Conservation (phyloP, 1,284 basidiomycete species). For the Rhodotorula sp. region DNA sequence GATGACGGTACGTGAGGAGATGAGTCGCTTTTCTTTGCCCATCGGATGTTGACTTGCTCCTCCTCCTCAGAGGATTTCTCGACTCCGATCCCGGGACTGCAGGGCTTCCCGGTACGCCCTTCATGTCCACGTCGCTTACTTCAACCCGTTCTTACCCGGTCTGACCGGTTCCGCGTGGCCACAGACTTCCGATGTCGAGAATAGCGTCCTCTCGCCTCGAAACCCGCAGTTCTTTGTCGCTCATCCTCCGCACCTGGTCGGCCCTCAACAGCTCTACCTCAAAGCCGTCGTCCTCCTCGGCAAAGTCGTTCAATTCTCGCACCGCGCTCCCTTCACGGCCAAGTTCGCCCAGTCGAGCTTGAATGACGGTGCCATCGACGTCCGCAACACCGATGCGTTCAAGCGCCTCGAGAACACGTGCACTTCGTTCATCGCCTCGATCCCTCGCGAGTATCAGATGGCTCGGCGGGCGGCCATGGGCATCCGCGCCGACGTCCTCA, state of each 20-base stretch:
- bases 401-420: constrained; percentile 38
- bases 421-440: constrained; percentile 39
- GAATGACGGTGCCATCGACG: constrained; percentile 7
- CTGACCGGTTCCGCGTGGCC: neutral
- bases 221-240: constrained; percentile 38
- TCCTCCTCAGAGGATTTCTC: constrained; percentile 31
- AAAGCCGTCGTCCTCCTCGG: constrained; percentile 42
- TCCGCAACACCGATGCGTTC: constrained; percentile 37
- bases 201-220: constrained; percentile 22
- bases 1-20: constrained; percentile 23
- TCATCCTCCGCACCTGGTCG: constrained; percentile 38
- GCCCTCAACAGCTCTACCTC: constrained; percentile 36
- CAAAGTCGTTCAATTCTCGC: constrained; percentile 34
- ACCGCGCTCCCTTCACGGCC: constrained; percentile 17
- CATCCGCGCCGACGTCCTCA: neutral
- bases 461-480: neutral
- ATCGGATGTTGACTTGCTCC: neutral
- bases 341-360: neutral
- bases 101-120: neutral
- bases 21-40: too few species aligned
- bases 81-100: constrained; percentile 32
- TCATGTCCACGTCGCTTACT: neutral
- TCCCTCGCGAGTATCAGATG: constrained; percentile 41
- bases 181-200: constrained; percentile 7
- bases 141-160: neutral